Percentiles rank a stretch among this genome's conserved stretches.
Evolutionary conservation across 768 basidiomycete genomes (phyloP).

Genomic region (Hypsizygus marmoreus): DNA sequence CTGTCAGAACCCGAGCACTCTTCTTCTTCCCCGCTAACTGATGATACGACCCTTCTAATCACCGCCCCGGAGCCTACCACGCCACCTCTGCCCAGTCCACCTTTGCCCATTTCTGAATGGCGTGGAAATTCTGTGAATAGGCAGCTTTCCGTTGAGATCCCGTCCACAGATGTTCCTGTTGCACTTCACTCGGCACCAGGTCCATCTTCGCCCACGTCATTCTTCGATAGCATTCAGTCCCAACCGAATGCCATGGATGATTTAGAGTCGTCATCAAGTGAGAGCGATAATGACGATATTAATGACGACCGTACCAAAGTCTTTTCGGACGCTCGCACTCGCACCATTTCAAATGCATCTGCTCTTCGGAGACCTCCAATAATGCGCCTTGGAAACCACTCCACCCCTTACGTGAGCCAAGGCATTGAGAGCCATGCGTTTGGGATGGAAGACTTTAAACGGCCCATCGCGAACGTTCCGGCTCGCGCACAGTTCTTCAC

Average conservation of each 20-base stretch:
- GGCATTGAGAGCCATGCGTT: slow-evolving; percentile 32
- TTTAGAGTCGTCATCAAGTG: slow-evolving; percentile 62
- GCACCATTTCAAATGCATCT: slow-evolving; percentile 39
- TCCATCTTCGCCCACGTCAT: slow-evolving; percentile 65
- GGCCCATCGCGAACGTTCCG: slow-evolving; percentile 57
- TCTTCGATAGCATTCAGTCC: slow-evolving; percentile 74
- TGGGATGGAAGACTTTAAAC: slow-evolving; percentile 37
- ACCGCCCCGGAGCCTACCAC: slow-evolving; percentile 45
- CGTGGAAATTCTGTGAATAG: slow-evolving; percentile 24
- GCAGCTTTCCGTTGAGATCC: slow-evolving; percentile 46
- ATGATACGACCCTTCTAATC: slow-evolving; percentile 36
- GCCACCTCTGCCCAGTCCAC: slow-evolving; percentile 41
- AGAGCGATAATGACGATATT: slow-evolving; percentile 38
- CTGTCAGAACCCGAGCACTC: slow-evolving; percentile 20
- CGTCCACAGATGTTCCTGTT: slow-evolving; percentile 42
- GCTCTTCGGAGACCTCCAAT: slow-evolving; percentile 40
- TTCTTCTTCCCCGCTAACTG: slow-evolving; percentile 19
- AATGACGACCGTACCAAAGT: slow-evolving; percentile 28
- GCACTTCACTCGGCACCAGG: slow-evolving; percentile 62
- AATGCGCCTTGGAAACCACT: slow-evolving; percentile 70
- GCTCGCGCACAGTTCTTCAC: slow-evolving; percentile 46
- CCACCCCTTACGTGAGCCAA: slow-evolving; percentile 62
- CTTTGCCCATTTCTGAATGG: slow-evolving; percentile 37
- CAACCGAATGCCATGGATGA: slow-evolving; percentile 77
- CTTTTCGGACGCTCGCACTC: slow-evolving; percentile 36